These are phyloP conservation scores for Pleurotus ostreatus DNA, from an alignment of 768 basidiomycete species.

Conservation along the genomic window DNA sequence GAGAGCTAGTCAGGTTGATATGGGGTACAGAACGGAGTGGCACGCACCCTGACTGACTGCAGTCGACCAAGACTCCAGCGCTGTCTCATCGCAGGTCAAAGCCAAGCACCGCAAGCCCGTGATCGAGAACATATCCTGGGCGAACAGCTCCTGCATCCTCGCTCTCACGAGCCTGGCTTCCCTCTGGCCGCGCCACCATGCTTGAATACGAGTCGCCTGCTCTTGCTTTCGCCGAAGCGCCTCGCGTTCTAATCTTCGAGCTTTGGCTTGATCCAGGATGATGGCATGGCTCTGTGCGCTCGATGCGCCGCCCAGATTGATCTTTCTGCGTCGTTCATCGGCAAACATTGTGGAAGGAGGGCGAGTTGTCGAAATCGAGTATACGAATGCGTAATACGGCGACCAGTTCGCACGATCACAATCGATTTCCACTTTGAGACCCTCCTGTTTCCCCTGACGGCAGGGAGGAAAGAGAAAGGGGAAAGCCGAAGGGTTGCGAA, in stretches of 20 bases:
- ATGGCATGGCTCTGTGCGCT: constrained; percentile 46
- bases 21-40: not conserved
- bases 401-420: no score
- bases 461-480: no score
- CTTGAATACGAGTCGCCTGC: constrained; percentile 58
- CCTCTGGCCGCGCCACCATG: constrained; percentile 59
- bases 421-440: no score
- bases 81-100: constrained; percentile 47
- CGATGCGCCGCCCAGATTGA: constrained; percentile 72
- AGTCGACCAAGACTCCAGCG: constrained; percentile 43
- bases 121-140: constrained; percentile 46
- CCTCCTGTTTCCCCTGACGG: no score
- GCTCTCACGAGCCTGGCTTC: constrained; percentile 37
- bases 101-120: constrained; percentile 63
- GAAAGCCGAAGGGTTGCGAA: no score
- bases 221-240: constrained; percentile 54
- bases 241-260: constrained; percentile 53
- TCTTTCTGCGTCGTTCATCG: constrained; percentile 53
- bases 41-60: constrained; percentile 22
- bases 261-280: constrained; percentile 62
- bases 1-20: not conserved
- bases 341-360: constrained; percentile 37
- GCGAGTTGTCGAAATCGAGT: no score
- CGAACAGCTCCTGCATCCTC: constrained; percentile 47
- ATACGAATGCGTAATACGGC: no score